Base-by-base conservation (phyloP, 805 yeast species). In the Blastobotrys peoriensis region DNA sequence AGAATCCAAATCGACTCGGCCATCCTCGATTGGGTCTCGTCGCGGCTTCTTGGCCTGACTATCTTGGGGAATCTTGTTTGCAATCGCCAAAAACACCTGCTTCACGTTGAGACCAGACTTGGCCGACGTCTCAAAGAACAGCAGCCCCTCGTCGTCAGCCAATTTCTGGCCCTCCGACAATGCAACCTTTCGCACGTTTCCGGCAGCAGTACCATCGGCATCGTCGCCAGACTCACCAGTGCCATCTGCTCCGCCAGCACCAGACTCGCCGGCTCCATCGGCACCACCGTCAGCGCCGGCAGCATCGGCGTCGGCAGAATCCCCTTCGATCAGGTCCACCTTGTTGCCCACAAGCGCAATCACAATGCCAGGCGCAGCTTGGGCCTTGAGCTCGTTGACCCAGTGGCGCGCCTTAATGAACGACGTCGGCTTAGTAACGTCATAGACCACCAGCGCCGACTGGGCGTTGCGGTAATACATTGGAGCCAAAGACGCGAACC, bases 401-500 rank as follows among this genome's bases (percentile, higher is more conserved):
- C 98, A 91, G 67, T 91, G 97, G 57, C 97, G 83, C 5, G 98
- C 98, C 65, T 91, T 88, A 57, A 88, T 82, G 57, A 91, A 91
- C 19, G 95, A 83, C 10, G 95, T 93, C 2, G 96, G 96, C 60
- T 88, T 88, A 33, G 98, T 89, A 54, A 91, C 78, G 59, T 91
- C 98, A 63, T 91, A 91, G 6, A 91, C 98, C 10, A 93, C 96
- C 50, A 91, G 70, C 0, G 98, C 98, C 21, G 96, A 95, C 63
- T 89, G 96, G 13, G 98, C 97, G 60, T 93, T 91, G 62, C 98
- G 77, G 69, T 91, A 91, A 67, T 91, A 91, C 93, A 91, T 83
- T 22, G 98, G 98, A 1, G 98, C 97, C 58, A 91, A 74, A 20
- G 91, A 81, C 13, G 97, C 96, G 70, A 91, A 91, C 52, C 98